Evolutionary conservation across 768 basidiomycete genomes (phyloP), one percentile per base, ranked within the genome.

Genomic region (Fibroporia radiculosa): DNA sequence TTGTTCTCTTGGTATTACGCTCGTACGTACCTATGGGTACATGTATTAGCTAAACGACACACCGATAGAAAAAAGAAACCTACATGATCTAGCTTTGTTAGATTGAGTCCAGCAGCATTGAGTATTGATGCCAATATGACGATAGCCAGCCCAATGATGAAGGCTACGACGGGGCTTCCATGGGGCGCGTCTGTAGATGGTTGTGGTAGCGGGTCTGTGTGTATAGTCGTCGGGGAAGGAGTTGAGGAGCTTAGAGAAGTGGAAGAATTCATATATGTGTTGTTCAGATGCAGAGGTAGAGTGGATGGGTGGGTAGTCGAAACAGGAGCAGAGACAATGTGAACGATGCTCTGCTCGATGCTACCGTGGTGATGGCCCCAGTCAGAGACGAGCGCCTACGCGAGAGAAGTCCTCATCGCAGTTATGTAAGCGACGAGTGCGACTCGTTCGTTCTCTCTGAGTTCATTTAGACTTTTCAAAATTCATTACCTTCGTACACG

Each of bases 51-150:
- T 20, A 23, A 16, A n/a, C 14, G 29, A 2, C 42, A 23, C 26
- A 23, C 4, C 27, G 28, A 22, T 10, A 25, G 22, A 4, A 5
- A 4, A 2, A 18, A 25, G 20, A 23, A 19, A 49, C 35, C 45
- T 18, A 68, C 82, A 76, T 93, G 91, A 66, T 96, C 93, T 32
- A 95, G 67, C 64, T 97, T 98, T 28, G 91, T 93, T 48, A 97
- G 69, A 59, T 96, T 97, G 32, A 98, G 72, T n/a, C 93, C 93
- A 0, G 84, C 88, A 26, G 90, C 89, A 56, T 90, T 92, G 52
- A 91, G 73, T n/a, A 90, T 74, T 14, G 85, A 89, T 0, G 91
- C 85, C 6, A 86, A 68, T 2, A 90, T 67, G 38, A 96, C 80
- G 53, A 97, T 95, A 34, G 82, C 61, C 35, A 96, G 77, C 12